Percentiles rank a stretch among this genome's conserved stretches.
Evolutionary conservation across 208 protist genomes (phyloP).

Genomic region (Giardia duodenalis): DNA sequence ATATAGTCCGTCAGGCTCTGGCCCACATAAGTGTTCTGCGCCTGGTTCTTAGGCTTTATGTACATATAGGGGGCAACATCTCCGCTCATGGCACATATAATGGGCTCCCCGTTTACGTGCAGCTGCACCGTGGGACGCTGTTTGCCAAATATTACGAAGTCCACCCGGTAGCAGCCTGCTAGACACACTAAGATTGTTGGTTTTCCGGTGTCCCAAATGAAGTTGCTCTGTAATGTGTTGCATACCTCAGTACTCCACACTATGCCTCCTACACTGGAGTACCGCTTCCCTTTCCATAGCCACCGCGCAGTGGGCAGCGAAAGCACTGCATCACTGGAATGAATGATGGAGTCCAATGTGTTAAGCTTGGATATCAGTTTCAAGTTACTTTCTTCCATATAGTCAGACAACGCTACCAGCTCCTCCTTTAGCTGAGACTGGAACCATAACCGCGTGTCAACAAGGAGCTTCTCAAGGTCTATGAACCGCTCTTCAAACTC

Average conservation of each 20-base stretch:
- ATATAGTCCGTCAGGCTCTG: neutral
- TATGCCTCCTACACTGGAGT: neutral
- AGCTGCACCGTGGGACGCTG: slow-evolving; percentile 21
- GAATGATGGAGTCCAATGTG: neutral
- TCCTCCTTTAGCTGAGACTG: neutral
- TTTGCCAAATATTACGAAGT: neutral
- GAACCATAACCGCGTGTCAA: neutral
- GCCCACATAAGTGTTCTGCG: neutral
- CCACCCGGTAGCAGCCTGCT: slow-evolving; percentile 8
- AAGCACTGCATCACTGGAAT: neutral
- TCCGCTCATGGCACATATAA: slow-evolving; percentile 4
- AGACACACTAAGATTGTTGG: neutral
- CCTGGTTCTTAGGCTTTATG: neutral
- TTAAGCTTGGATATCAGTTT: neutral
- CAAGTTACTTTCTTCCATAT: neutral
- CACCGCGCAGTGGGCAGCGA: neutral
- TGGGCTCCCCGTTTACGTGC: neutral
- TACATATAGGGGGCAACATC: neutral
- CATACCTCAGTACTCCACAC: neutral
- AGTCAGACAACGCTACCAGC: neutral
- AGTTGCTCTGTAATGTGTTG: slow-evolving; percentile 27
- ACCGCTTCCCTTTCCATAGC: neutral
- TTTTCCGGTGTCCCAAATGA: slow-evolving; percentile 11
- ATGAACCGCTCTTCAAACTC: neutral
- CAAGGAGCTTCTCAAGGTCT: neutral